Evolutionary conservation across 768 basidiomycete species (phyloP).

Genomic region (Podaxis carcinomalis): DNA sequence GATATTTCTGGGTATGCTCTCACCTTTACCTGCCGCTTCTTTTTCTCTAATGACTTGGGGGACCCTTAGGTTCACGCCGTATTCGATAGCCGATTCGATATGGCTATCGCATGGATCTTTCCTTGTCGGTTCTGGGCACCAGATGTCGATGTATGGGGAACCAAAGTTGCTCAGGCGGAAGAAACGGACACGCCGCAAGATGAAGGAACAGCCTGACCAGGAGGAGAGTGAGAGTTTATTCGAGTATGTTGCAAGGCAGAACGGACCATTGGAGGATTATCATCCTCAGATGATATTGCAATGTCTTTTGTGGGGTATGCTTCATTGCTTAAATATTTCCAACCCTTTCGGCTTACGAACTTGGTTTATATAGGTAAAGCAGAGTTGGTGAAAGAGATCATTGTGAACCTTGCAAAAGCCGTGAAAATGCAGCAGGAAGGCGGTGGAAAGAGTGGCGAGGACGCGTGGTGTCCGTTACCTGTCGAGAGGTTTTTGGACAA

Average conservation of each 20-base stretch:
- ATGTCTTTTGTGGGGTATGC: conserved; percentile 86
- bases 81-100: conserved; percentile 83
- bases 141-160: conserved; percentile 77
- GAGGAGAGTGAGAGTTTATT: conserved; percentile 63
- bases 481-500: conserved; percentile 53
- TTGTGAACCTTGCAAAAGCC: conserved; percentile 57
- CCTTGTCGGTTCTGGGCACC: conserved; percentile 77
- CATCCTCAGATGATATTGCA: conserved; percentile 93
- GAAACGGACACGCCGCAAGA: not conserved
- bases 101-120: conserved; percentile 86
- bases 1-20: conserved; percentile 60
- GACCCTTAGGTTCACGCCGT: conserved; percentile 63
- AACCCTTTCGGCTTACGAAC: not conserved
- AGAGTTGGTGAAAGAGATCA: conserved; percentile 79
- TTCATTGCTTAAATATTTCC: not conserved
- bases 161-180: conserved; percentile 14
- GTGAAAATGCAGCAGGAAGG: conserved; percentile 22
- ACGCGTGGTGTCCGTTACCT: conserved; percentile 47
- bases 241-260: conserved; percentile 75
- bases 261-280: conserved; percentile 86
- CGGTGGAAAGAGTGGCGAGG: conserved; percentile 6
- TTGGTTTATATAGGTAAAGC: conserved; percentile 57
- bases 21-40: conserved; percentile 1
- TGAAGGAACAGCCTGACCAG: conserved; percentile 12
- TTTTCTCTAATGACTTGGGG: not conserved